A percentile compares a stretch with the other conserved stretches of the same genome.
phyloP scores from a whole-genome alignment of 192 early-diverging fungal species.

The Linnemannia zychae region DNA sequence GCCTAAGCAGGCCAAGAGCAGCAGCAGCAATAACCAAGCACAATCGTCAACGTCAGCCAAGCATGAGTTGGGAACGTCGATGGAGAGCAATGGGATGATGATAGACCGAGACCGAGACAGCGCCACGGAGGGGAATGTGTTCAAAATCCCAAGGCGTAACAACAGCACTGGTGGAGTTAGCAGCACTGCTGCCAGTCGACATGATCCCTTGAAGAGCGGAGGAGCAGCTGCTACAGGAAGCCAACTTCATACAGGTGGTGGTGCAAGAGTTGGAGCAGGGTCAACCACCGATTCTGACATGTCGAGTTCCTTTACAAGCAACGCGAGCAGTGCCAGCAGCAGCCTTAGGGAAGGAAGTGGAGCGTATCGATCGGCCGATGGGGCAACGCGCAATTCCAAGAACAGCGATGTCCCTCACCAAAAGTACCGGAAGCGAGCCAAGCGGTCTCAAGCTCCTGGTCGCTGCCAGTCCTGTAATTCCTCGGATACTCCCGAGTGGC shows the following conservation, averaged over 20 bases:
- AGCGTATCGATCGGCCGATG: background rate
- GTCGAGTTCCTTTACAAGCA: background rate
- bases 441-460: constrained; percentile 73
- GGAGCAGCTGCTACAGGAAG: background rate
- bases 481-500: constrained; percentile 94
- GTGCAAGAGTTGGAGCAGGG: background rate
- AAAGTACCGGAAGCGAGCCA: constrained; percentile 54
- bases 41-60: background rate
- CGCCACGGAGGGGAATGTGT: background rate
- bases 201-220: background rate
- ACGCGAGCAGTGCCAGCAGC: background rate
- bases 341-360: background rate
- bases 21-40: background rate
- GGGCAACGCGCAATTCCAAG: constrained; percentile 9
- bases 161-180: background rate
- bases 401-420: constrained; percentile 20
- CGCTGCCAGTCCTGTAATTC: constrained; percentile 84
- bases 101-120: background rate
- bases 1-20: background rate
- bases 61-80: background rate
- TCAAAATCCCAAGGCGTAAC: background rate
- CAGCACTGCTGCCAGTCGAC: background rate
- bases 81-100: background rate
- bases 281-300: background rate
- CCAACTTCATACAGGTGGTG: no score